Evolutionary conservation across 139 green algal species (phyloP), one percentile per base, ranked within the genome.

Genomic region (Auxenochlorella pyrenoidosa): DNA sequence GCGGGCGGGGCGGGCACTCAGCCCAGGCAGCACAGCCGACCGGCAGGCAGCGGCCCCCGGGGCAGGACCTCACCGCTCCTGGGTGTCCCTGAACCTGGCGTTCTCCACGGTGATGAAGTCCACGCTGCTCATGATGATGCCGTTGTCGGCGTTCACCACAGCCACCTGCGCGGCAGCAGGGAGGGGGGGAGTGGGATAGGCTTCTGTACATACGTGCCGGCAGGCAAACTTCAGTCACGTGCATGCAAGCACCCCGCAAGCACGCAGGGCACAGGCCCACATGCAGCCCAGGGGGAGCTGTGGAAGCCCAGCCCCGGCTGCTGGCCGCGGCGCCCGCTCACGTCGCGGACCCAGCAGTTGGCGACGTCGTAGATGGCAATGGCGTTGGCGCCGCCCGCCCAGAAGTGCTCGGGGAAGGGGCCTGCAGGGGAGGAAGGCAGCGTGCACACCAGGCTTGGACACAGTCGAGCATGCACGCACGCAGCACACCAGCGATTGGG

Each of bases 351-450:
- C 82, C 82, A 86, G 66, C 43, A 68, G 82, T 86, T 86, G 13
- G 82, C 82, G 22, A 44, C 82, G 44, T 86, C 66, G 44, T 79
- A 79, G n/a, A 86, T 34, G 44, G 66, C 66, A n/a, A 86, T 86
- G n/a, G 66, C 82, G 82, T 86, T 86, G 43, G 66, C 65, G 66
- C 82, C 82, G 36, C 47, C 19, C 0, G 66, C 43, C 12, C 34
- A 65, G n/a, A 86, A 86, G 66, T 86, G 82, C 13, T 79, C 66
- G 43, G 66, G 81, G 66, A 70, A 86, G 19, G 66, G 10, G 66
- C 18, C 82, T 86, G 82, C 65, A 79, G 0, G 10, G n/a, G 63
- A n/a, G n/a, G n/a, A n/a, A n/a, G n/a, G n/a, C n/a, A n/a, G n/a
- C n/a, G n/a, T n/a, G n/a, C n/a, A n/a, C n/a, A n/a, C n/a, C n/a